Evolutionary conservation across 2,329 filamentous ascomycete species (phyloP).

Genomic region (Scortechinia acanthostroma): DNA sequence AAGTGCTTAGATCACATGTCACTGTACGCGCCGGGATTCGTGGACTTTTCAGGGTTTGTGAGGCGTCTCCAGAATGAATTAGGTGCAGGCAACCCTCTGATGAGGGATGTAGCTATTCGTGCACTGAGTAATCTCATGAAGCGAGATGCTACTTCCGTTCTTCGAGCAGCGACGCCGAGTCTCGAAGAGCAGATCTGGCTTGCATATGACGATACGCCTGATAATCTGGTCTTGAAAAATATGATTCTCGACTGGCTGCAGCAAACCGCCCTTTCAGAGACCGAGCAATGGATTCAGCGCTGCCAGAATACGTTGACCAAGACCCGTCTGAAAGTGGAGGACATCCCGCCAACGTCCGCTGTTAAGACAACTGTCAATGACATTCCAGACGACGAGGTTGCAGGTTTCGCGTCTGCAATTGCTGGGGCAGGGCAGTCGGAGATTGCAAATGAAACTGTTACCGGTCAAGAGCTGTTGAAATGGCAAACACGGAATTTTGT

Average conservation of each 20-base stretch:
- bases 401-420: slow-evolving; percentile 78
- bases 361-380: slow-evolving; percentile 48
- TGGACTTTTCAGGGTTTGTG: slow-evolving; percentile 80
- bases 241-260: slow-evolving; percentile 90
- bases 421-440: slow-evolving; percentile 53
- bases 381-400: slow-evolving; percentile 89
- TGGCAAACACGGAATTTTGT: slow-evolving; percentile 96
- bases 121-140: slow-evolving; percentile 95
- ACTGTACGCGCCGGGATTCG: slow-evolving; percentile 80
- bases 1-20: slow-evolving; percentile 85
- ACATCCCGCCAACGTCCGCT: slow-evolving; percentile 33
- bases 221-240: slow-evolving; percentile 74
- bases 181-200: slow-evolving; percentile 92
- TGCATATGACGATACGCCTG: slow-evolving; percentile 70
- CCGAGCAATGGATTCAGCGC: slow-evolving; percentile 76
- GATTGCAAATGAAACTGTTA: slow-evolving; percentile 10
- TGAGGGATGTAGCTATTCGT: slow-evolving; percentile 76
- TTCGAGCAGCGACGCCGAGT: slow-evolving; percentile 66
- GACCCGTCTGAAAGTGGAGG: slow-evolving; percentile 63
- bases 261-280: slow-evolving; percentile 77
- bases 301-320: slow-evolving; percentile 86
- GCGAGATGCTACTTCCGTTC: slow-evolving; percentile 75
- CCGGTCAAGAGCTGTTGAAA: slow-evolving; percentile 62
- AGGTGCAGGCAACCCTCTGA: slow-evolving; percentile 56
- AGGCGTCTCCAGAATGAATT: slow-evolving; percentile 73